A percentile compares a stretch with the other conserved stretches of the same genome.
Conservation (phyloP, 495 filamentous ascomycete genomes). For the Xylaria palmicola region DNA sequence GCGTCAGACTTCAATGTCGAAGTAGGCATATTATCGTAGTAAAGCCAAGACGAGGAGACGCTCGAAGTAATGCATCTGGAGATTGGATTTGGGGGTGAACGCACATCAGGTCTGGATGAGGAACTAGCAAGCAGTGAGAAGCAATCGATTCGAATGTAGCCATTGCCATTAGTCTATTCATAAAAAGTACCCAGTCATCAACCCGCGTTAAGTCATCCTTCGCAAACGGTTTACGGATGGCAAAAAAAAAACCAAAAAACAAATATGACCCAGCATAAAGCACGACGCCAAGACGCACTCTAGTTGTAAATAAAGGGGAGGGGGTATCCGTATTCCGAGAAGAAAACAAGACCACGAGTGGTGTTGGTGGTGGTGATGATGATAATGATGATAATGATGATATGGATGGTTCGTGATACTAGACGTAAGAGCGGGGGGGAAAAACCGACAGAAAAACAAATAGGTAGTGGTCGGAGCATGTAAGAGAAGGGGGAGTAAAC, state of each 20-base stretch:
- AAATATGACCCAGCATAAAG: constrained; percentile 16
- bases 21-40: no score
- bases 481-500: constrained; percentile 8
- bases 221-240: not conserved
- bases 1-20: no score
- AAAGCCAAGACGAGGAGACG: no score
- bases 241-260: constrained; percentile 19
- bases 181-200: constrained; percentile 5
- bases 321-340: constrained; percentile 24
- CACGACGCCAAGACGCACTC: constrained; percentile 26
- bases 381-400: no score
- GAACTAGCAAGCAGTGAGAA: not conserved
- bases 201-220: not conserved
- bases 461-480: not conserved
- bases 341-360: not conserved
- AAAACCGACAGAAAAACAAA: not conserved
- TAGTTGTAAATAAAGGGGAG: no score
- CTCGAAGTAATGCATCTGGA: no score
- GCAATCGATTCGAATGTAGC: not conserved
- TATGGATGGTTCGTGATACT: no score
- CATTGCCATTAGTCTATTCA: constrained; percentile 18
- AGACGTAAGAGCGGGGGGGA: constrained; percentile 8
- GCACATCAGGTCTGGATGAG: no score
- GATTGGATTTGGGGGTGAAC: no score
- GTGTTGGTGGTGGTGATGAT: not conserved